Base-by-base conservation (phyloP, 2,329 filamentous ascomycete species). In the Fusarium sarcochroum region DNA sequence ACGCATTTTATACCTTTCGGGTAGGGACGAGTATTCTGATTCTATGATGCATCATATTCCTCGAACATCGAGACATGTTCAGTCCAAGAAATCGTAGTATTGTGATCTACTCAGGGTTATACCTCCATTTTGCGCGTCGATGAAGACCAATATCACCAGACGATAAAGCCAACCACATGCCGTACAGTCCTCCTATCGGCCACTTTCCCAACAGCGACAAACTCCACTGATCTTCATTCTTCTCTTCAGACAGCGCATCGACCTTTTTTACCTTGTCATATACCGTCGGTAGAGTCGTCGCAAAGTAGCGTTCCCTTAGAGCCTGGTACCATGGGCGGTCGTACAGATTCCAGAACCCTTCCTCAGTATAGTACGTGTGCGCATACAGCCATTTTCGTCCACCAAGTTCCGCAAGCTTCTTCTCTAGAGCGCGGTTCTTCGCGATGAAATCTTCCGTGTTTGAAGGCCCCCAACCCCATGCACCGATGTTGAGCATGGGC, bases 361-460 rank as follows among this genome's bases (percentile, higher is more conserved):
- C 79, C 67, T 91, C 86, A 1, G 85, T 85, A 75, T 94, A 94
- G 78, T 93, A 94, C 0, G 91, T 89, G 71, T 93, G 90, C 1
- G 92, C 92, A 75, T 95, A 95, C 4, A 95, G 80, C 90, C 92
- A 94, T 79, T 95, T 95, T 80, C 90, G 87, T 0, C 92, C 93
- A 14, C 89, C 88, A 0, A 94, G 82, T 42, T 87, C 83, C 15
- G 80, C 80, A 2, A 93, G 82, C 67, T 90, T 89, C 3, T 79
- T 76, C 77, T 95, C 92, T 5, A 95, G 81, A 35, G 80, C 83
- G 4, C 89, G 85, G 75, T 95, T 95, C 57, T 87, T 86, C 6
- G 77, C 75, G 0, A 92, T 80, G 72, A 93, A 93, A 11, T 82
- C 81, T 1, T 76, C 73, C 18, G 76, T 76, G 18, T 83, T 75